Evolutionary conservation across 2,329 filamentous ascomycete species (phyloP).

Genomic region (Epichloe aotearoae): DNA sequence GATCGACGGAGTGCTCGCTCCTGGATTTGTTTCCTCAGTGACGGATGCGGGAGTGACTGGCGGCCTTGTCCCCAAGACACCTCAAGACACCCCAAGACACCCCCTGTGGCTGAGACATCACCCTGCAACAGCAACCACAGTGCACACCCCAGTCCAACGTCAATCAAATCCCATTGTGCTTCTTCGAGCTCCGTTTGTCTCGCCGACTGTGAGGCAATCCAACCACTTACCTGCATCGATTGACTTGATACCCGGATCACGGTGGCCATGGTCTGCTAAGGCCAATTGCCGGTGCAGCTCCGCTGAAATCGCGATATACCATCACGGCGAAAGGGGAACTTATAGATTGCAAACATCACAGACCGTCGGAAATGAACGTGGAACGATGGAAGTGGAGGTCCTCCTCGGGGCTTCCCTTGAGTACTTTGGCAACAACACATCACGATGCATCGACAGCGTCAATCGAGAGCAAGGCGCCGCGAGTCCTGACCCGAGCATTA

Average conservation of each 20-base stretch:
- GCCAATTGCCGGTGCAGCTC: background rate
- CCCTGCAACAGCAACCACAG: slow-evolving; percentile 3
- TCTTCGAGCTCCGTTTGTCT: background rate
- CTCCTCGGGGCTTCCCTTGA: slow-evolving; percentile 16
- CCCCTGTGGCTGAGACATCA: slow-evolving; percentile 13
- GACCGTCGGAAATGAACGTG: slow-evolving; percentile 14
- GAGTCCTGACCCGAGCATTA: slow-evolving; percentile 23
- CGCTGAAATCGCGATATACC: background rate
- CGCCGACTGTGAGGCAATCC: background rate
- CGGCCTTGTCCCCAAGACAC: background rate
- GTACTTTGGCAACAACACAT: slow-evolving; percentile 10
- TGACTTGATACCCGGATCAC: background rate
- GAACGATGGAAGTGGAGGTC: slow-evolving; percentile 24
- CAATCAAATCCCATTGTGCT: background rate
- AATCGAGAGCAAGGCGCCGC: slow-evolving; percentile 21
- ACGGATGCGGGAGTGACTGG: slow-evolving; percentile 9
- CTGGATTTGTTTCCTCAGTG: slow-evolving; percentile 10
- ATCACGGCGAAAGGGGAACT: background rate
- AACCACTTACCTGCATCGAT: background rate
- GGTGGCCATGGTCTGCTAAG: slow-evolving; percentile 5
- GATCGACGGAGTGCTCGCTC: background rate
- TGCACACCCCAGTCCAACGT: background rate
- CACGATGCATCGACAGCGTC: slow-evolving; percentile 9
- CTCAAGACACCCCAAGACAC: slow-evolving; percentile 7
- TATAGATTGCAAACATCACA: background rate